These are phyloP conservation scores for Microglena sp. DNA, from an alignment of 139 green algal genomes.

Conservation along the genomic window DNA sequence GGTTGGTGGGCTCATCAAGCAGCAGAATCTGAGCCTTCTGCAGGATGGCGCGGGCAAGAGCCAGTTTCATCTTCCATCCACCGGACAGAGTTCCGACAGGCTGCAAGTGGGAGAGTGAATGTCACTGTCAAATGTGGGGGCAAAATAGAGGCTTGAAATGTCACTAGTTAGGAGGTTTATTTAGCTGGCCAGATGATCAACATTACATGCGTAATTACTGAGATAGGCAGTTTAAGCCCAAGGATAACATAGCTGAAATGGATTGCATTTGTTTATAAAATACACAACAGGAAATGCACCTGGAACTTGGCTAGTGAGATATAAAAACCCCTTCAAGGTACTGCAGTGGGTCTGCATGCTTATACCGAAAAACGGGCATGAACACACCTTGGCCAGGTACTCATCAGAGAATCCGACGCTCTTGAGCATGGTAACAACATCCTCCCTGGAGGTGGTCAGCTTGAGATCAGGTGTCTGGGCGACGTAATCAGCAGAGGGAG, in stretches of 20 bases:
- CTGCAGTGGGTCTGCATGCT: too few relatives aligned
- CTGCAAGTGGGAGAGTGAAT: background rate
- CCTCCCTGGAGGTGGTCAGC: slow-evolving; percentile 22
- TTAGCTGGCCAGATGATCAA: too few relatives aligned
- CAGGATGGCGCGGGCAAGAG: slow-evolving; percentile 74
- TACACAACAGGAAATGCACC: too few relatives aligned
- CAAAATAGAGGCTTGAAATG: too few relatives aligned
- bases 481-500: slow-evolving; percentile 55
- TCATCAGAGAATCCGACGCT: slow-evolving; percentile 69
- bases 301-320: too few relatives aligned
- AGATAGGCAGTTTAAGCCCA: too few relatives aligned
- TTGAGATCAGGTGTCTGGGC: slow-evolving; percentile 31
- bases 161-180: too few relatives aligned
- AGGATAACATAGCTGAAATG: too few relatives aligned
- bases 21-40: slow-evolving; percentile 83
- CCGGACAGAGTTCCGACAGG: slow-evolving; percentile 68
- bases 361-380: background rate
- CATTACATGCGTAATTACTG: too few relatives aligned
- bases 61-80: slow-evolving; percentile 90
- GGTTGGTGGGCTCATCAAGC: slow-evolving; percentile 85
- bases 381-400: slow-evolving; percentile 29
- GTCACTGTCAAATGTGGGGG: too few relatives aligned
- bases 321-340: too few relatives aligned
- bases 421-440: slow-evolving; percentile 46
- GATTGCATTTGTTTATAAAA: too few relatives aligned